Conservation (phyloP, 495 filamentous ascomycete genomes). For the Hypomontagnella monticulosa region DNA sequence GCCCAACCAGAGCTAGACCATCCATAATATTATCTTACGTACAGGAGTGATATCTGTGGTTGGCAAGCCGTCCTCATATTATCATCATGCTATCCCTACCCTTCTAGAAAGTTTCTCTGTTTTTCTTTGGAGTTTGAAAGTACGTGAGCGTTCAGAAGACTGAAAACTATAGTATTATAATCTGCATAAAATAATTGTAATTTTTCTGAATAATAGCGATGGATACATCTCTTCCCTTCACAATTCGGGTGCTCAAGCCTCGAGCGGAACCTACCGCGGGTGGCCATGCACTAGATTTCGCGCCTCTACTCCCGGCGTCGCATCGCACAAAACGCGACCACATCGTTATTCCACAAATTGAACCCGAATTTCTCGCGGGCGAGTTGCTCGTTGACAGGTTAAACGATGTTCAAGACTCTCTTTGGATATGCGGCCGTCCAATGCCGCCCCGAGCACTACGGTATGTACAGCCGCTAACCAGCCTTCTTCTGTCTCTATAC, state of each 20-base stretch:
- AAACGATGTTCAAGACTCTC: constrained; percentile 48
- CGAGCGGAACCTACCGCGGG: neutral
- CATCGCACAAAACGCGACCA: constrained; percentile 39
- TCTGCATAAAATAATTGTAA: neutral
- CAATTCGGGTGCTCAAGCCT: constrained; percentile 27
- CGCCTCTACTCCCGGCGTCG: constrained; percentile 42
- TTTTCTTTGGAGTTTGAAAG: too few species aligned
- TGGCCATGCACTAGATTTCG: constrained; percentile 11
- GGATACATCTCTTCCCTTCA: constrained; percentile 35
- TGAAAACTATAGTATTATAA: too few species aligned
- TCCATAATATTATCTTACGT: too few species aligned
- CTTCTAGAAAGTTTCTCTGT: too few species aligned
- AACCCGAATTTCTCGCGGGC: constrained; percentile 29
- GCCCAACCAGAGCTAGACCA: too few species aligned
- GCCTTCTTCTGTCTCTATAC: neutral
- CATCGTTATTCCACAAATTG: constrained; percentile 32
- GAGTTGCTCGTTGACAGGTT: constrained; percentile 49
- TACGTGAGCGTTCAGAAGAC: too few species aligned
- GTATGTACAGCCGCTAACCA: constrained; percentile 8
- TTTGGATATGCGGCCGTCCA: constrained; percentile 62
- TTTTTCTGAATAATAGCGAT: constrained; percentile 17
- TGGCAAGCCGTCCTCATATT: too few species aligned
- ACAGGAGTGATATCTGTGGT: too few species aligned
- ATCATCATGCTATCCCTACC: too few species aligned
- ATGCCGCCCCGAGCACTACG: constrained; percentile 57